These are phyloP conservation scores for Naganishia albida DNA, from an alignment of 1,284 basidiomycete species.

Conservation along the genomic window DNA sequence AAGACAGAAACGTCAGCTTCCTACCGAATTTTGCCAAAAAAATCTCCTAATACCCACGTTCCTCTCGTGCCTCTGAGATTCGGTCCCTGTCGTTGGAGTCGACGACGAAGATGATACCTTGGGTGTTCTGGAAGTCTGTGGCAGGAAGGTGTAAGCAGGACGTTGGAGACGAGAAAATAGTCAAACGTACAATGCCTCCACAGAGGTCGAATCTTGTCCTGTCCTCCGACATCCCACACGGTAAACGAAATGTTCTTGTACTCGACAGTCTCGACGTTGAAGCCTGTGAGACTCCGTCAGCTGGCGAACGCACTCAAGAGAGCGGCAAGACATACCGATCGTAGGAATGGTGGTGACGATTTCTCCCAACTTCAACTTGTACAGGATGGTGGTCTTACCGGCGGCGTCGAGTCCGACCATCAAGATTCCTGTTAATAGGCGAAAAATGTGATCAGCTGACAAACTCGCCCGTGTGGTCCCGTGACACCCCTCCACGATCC, in stretches of 20 bases:
- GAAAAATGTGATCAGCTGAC: conserved; percentile 34
- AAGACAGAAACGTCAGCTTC: no score
- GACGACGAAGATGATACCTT: conserved; percentile 99
- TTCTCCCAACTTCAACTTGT: conserved; percentile 97
- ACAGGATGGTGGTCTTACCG: conserved; percentile 96
- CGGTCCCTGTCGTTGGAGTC: conserved; percentile 99
- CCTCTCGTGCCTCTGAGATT: conserved; percentile 98
- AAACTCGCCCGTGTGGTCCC: not conserved
- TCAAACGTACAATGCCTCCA: conserved; percentile 88
- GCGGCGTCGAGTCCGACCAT: conserved; percentile 94
- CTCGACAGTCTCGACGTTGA: conserved; percentile 95
- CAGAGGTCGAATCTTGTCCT: conserved; percentile 83
- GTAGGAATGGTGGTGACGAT: conserved; percentile 99
- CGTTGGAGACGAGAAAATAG: not conserved
- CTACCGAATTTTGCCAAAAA: not conserved
- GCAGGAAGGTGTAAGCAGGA: conserved; percentile 25
- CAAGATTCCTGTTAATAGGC: conserved; percentile 59
- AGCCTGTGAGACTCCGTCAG: conserved; percentile 62
- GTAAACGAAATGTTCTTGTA: conserved; percentile 92
- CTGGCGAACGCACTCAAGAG: not conserved
- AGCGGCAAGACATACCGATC: conserved; percentile 70
- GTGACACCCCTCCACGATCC: not conserved
- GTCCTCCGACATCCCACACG: conserved; percentile 86
- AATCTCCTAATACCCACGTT: conserved; percentile 57
- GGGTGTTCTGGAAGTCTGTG: conserved; percentile 99